These are phyloP conservation scores for Hirschioporus abietinus DNA, from an alignment of 768 basidiomycete genomes.

Conservation along the genomic window DNA sequence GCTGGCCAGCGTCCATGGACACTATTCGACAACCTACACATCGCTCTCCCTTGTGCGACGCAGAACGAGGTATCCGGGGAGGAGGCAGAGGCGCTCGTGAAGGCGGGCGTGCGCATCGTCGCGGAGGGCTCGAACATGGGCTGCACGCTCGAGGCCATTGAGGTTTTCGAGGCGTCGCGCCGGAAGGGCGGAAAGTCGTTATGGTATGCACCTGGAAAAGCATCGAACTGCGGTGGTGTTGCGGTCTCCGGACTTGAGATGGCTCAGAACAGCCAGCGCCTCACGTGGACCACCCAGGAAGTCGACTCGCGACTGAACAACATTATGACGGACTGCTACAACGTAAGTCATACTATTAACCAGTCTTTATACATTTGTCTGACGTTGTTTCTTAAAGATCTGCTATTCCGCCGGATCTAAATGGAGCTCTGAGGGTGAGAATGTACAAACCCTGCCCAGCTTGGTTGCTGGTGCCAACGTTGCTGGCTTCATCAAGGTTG, in stretches of 20 bases:
- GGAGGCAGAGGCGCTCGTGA: constrained; percentile 65
- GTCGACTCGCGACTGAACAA: constrained; percentile 65
- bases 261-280: constrained; percentile 70
- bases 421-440: constrained; percentile 46
- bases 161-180: constrained; percentile 62
- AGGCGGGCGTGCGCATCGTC: constrained; percentile 63
- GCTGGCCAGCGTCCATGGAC: constrained; percentile 65
- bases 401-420: constrained; percentile 53
- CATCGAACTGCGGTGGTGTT: constrained; percentile 68
- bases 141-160: constrained; percentile 66
- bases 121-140: constrained; percentile 81
- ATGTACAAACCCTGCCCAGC: constrained; percentile 37
- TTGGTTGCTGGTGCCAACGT: constrained; percentile 68
- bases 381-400: constrained; percentile 26
- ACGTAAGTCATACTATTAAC: constrained; percentile 23
- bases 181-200: constrained; percentile 40
- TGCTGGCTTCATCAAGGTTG: constrained; percentile 65
- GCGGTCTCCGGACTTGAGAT: constrained; percentile 76
- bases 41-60: constrained; percentile 66
- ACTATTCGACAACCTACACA: constrained; percentile 54
- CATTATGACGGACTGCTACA: constrained; percentile 66
- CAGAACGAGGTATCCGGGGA: constrained; percentile 66
- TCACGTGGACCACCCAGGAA: constrained; percentile 55
- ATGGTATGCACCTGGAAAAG: constrained; percentile 74
- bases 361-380: constrained; percentile 6